Evolutionary conservation across 2,329 filamentous ascomycete genomes (phyloP).

Genomic region (Hymenoscyphus albidus): DNA sequence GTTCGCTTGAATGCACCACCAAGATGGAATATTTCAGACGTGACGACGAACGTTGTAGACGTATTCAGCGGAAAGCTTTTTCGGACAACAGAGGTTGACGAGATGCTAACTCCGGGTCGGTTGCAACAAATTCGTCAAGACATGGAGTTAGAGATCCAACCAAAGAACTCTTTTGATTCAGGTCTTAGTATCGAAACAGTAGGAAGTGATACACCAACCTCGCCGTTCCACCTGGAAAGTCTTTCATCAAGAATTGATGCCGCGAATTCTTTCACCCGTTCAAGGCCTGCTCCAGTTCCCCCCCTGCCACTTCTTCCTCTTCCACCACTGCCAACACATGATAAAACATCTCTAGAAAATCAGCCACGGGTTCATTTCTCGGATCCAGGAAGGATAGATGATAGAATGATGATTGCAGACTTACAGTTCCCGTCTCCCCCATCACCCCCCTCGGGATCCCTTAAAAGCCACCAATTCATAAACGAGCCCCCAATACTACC

Average conservation of each 20-base stretch:
- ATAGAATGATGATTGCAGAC: conserved; percentile 24
- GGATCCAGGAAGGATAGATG: conserved; percentile 3
- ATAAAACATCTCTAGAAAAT: neutral
- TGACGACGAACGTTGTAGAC: conserved; percentile 55
- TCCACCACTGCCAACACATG: neutral
- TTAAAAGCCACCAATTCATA: neutral
- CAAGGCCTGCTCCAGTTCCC: neutral
- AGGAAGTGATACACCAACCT: conserved; percentile 39
- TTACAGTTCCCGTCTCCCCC: conserved; percentile 35
- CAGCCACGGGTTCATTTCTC: neutral
- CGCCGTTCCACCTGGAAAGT: conserved; percentile 49
- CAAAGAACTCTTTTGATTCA: conserved; percentile 23
- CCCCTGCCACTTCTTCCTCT: conserved; percentile 6
- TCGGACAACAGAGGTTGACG: conserved; percentile 48
- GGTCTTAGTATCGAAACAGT: conserved; percentile 31
- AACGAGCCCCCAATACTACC: conserved; percentile 34
- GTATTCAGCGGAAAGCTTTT: conserved; percentile 52
- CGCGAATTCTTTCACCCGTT: conserved; percentile 17
- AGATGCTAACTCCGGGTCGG: conserved; percentile 53
- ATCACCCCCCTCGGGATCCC: conserved; percentile 32
- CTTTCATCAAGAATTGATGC: conserved; percentile 43
- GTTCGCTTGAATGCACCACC: conserved; percentile 34
- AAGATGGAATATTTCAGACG: conserved; percentile 51
- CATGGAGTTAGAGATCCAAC: conserved; percentile 21
- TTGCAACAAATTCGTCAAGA: conserved; percentile 40